A percentile compares a stretch with the other conserved stretches of the same genome.
These are phyloP conservation scores for Amanita molliuscula DNA, from an alignment of 768 basidiomycete genomes.

Conservation along the genomic window DNA sequence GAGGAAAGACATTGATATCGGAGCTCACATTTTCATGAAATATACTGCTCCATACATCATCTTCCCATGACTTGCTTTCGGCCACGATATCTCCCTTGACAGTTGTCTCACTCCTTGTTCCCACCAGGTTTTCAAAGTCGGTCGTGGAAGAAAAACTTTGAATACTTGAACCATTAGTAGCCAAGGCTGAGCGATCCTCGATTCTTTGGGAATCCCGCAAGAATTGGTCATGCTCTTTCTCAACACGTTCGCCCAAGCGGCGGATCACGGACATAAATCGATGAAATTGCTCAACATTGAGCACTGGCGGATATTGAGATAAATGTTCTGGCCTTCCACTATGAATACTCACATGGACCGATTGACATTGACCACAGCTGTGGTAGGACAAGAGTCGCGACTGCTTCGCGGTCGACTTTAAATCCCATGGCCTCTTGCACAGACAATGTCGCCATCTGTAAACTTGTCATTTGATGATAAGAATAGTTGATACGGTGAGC, in stretches of 20 bases:
- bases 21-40: slow-evolving; percentile 32
- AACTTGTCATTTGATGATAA: neutral
- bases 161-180: slow-evolving; percentile 28
- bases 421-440: slow-evolving; percentile 96
- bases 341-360: slow-evolving; percentile 61
- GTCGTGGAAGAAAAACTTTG: slow-evolving; percentile 37
- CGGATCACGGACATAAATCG: slow-evolving; percentile 84
- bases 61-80: slow-evolving; percentile 53
- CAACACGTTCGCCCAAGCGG: slow-evolving; percentile 76
- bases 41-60: slow-evolving; percentile 81
- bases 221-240: slow-evolving; percentile 87
- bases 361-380: slow-evolving; percentile 98
- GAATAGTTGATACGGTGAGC: slow-evolving; percentile 9
- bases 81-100: slow-evolving; percentile 35
- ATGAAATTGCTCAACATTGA: slow-evolving; percentile 83
- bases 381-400: slow-evolving; percentile 79
- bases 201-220: slow-evolving; percentile 86
- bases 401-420: slow-evolving; percentile 89
- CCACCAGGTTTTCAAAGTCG: slow-evolving; percentile 85
- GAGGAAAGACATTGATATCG: neutral
- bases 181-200: slow-evolving; percentile 61
- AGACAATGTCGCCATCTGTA: slow-evolving; percentile 73
- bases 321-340: neutral
- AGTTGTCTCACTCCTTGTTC: slow-evolving; percentile 34
- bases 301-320: slow-evolving; percentile 29